Evolutionary conservation across 179 eudicot species (phyloP).

Genomic region (Amaranthus tricolor): DNA sequence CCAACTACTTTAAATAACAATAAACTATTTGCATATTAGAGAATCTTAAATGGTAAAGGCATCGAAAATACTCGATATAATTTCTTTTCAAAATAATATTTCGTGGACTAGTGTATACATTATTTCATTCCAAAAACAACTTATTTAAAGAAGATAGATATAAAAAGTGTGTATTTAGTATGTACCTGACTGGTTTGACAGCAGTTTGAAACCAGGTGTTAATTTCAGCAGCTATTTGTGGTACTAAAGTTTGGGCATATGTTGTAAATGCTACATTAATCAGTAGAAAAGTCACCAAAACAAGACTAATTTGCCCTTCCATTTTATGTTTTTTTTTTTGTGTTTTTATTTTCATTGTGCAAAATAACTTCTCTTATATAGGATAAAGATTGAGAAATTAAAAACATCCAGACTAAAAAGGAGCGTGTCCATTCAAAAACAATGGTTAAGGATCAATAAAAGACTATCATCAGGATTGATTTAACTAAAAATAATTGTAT

Average conservation of each 20-base stretch:
- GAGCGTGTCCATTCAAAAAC: no score
- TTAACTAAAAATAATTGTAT: no score
- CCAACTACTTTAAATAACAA: no score
- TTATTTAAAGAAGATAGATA: no score
- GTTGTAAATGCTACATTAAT: background rate
- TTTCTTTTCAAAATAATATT: background rate
- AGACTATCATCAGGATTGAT: no score
- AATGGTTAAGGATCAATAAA: no score
- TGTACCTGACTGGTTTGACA: conserved; percentile 18
- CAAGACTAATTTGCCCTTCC: background rate
- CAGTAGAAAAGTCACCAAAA: background rate
- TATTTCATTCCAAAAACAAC: background rate
- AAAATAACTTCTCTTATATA: no score
- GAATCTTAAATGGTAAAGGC: background rate
- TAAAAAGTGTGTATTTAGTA: background rate
- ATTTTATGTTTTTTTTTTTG: background rate
- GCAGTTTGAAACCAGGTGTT: conserved; percentile 37
- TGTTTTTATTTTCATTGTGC: no score
- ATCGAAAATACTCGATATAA: background rate
- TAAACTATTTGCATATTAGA: background rate
- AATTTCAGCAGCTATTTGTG: conserved; percentile 25
- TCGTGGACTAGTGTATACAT: no score
- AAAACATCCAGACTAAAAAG: no score
- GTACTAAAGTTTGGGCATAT: conserved; percentile 24
- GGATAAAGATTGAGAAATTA: no score